A percentile compares a stretch with the other conserved stretches of the same genome.
These are phyloP conservation scores for Solioccasus polychromus DNA, from an alignment of 768 basidiomycete genomes.

Conservation along the genomic window DNA sequence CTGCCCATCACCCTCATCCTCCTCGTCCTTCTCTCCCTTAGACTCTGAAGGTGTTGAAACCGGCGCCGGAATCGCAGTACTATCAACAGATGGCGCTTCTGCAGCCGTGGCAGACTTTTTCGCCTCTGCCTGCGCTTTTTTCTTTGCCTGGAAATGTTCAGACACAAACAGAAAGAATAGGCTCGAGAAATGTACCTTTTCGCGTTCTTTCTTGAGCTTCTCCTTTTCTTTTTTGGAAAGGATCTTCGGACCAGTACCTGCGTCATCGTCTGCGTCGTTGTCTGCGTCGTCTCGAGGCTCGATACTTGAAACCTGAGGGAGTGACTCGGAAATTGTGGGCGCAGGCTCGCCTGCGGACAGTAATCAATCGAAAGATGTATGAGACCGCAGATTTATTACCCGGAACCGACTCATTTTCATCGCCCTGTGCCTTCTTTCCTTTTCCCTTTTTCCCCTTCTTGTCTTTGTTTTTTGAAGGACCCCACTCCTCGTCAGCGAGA, in stretches of 20 bases:
- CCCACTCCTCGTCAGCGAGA: conserved; percentile 73
- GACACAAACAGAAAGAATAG: conserved; percentile 8
- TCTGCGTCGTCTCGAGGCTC: conserved; percentile 36
- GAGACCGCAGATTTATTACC: conserved; percentile 8
- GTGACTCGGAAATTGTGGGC: conserved; percentile 24
- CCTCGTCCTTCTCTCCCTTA: conserved; percentile 46
- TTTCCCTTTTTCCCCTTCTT: conserved; percentile 24
- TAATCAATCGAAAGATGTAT: background rate
- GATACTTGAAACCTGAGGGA: conserved; percentile 25
- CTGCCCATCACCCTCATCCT: conserved; percentile 66
- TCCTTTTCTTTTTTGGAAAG: conserved; percentile 97
- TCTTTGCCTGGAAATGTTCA: conserved; percentile 46
- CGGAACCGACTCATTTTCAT: conserved; percentile 6
- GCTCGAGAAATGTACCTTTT: conserved; percentile 62
- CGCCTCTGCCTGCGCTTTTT: conserved; percentile 86
- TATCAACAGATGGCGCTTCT: conserved; percentile 31
- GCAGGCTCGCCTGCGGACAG: conserved; percentile 20
- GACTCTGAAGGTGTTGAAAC: conserved; percentile 30
- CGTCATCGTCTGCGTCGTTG: conserved; percentile 46
- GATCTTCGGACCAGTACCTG: conserved; percentile 60
- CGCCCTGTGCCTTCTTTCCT: conserved; percentile 17
- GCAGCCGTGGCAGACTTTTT: conserved; percentile 54
- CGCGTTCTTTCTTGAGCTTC: conserved; percentile 92
- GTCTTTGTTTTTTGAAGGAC: conserved; percentile 33
- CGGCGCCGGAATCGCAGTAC: conserved; percentile 7